Evolutionary conservation across 169 alveolate species (phyloP).

Genomic region (Besnoitia besnoiti): DNA sequence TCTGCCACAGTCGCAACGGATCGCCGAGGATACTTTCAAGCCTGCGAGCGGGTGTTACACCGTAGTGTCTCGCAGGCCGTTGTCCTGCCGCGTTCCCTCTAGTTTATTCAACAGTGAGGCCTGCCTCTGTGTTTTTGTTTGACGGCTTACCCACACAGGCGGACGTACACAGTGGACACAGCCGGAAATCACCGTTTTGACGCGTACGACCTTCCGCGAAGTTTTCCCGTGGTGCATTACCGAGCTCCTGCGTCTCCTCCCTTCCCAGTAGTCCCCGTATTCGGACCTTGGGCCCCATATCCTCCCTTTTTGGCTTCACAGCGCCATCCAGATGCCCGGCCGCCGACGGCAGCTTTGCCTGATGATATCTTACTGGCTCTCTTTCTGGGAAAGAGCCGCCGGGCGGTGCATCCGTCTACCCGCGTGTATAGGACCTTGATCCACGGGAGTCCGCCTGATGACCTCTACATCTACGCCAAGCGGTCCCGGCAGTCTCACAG

Average conservation of each 20-base stretch:
- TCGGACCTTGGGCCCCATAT: not conserved
- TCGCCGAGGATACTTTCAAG: too few relatives aligned
- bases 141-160: not conserved
- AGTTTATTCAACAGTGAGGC: too few relatives aligned
- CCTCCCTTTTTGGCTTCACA: constrained; percentile 20
- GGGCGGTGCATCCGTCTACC: not conserved
- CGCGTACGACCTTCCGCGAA: constrained; percentile 7
- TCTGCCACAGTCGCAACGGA: too few relatives aligned
- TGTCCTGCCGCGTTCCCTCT: not conserved
- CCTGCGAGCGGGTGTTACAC: too few relatives aligned
- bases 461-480: not conserved
- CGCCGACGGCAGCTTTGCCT: not conserved
- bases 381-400: not conserved
- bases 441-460: not conserved
- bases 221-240: not conserved
- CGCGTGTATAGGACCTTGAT: not conserved
- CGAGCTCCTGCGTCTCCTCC: not conserved
- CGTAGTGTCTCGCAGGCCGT: too few relatives aligned
- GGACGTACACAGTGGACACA: not conserved
- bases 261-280: not conserved
- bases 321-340: not conserved
- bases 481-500: not conserved
- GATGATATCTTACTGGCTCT: not conserved
- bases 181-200: not conserved
- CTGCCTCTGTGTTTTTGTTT: not conserved